phyloP scores from a whole-genome alignment of 2,329 filamentous ascomycete species.

The Trichoderma citrinoviride region DNA sequence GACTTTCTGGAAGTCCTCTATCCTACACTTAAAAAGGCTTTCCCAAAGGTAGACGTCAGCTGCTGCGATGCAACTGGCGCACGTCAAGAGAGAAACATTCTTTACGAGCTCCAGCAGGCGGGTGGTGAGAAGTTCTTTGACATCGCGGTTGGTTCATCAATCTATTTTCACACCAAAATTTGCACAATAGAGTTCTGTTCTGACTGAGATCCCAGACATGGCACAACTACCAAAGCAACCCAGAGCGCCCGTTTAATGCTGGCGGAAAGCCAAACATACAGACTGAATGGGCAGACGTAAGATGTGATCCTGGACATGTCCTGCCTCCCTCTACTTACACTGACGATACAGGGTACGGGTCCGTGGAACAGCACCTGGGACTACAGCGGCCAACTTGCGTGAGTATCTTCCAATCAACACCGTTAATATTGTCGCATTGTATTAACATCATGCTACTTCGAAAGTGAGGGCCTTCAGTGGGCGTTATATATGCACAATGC shows the following conservation, averaged over 20 bases:
- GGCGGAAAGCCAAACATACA: conserved; percentile 8
- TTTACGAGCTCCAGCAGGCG: conserved; percentile 12
- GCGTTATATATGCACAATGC: conserved; percentile 15
- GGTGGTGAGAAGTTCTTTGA: conserved; percentile 13
- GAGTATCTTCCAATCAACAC: neutral
- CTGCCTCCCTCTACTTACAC: neutral
- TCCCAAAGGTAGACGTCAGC: conserved; percentile 13
- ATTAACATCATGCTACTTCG: neutral
- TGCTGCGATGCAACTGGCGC: conserved; percentile 15
- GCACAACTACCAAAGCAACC: conserved; percentile 17
- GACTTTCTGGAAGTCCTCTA: conserved; percentile 14
- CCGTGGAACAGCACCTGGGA: conserved; percentile 17
- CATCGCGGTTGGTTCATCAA: neutral
- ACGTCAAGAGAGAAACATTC: conserved; percentile 15
- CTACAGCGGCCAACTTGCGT: conserved; percentile 17
- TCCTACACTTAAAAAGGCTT: conserved; percentile 13
- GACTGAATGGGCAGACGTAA: conserved; percentile 15
- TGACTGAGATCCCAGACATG: conserved; percentile 2
- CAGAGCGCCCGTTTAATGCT: conserved; percentile 14
- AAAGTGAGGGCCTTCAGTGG: conserved; percentile 13
- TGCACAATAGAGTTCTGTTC: neutral
- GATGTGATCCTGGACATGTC: neutral
- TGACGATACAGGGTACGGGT: neutral
- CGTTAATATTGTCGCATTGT: neutral
- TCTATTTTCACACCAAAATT: neutral